A percentile compares a stretch with the other conserved stretches of the same genome.
Evolutionary conservation across 306 rosid genomes (phyloP).

Genomic region (Begonia masoniana): DNA sequence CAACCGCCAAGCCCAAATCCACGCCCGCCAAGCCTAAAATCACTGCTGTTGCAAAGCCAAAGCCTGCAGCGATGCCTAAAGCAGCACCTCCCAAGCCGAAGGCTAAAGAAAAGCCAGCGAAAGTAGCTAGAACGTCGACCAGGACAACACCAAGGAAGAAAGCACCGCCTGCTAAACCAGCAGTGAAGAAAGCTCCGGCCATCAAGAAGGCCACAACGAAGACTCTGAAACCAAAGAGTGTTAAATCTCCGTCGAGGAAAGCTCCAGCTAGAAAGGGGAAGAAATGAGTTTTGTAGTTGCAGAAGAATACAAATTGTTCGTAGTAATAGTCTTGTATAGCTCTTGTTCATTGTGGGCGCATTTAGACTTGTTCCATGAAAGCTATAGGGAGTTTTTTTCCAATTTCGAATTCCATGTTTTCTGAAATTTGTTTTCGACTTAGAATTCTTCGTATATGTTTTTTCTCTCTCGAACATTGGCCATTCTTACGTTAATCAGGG

Average conservation of each 20-base stretch:
- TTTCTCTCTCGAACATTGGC: too few species aligned
- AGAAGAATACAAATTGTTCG: slow-evolving; percentile 10
- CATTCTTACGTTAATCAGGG: too few species aligned
- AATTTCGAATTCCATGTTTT: too few species aligned
- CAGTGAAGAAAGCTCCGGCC: slow-evolving; percentile 28
- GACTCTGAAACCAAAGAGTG: slow-evolving; percentile 29
- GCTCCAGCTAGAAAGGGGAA: slow-evolving; percentile 32
- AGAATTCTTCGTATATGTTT: too few species aligned
- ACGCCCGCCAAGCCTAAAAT: slow-evolving; percentile 15
- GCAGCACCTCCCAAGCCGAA: slow-evolving; percentile 31
- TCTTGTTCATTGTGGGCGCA: slow-evolving; percentile 17
- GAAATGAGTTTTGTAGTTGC: slow-evolving; percentile 18
- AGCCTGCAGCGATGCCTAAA: slow-evolving; percentile 20
- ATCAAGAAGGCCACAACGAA: slow-evolving; percentile 37
- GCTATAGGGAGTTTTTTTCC: too few species aligned
- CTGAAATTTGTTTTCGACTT: too few species aligned
- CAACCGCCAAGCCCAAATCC: slow-evolving; percentile 14
- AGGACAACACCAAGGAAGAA: slow-evolving; percentile 57
- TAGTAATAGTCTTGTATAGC: slow-evolving; percentile 51
- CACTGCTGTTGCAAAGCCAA: slow-evolving; percentile 22
- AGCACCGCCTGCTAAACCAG: slow-evolving; percentile 28
- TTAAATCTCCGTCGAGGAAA: slow-evolving; percentile 45
- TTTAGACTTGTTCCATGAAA: neutral
- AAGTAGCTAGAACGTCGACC: slow-evolving; percentile 52
- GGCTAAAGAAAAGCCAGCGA: slow-evolving; percentile 32